phyloP scores from a whole-genome alignment of 345 rosid genomes.

The Leavenworthia alabamica region DNA sequence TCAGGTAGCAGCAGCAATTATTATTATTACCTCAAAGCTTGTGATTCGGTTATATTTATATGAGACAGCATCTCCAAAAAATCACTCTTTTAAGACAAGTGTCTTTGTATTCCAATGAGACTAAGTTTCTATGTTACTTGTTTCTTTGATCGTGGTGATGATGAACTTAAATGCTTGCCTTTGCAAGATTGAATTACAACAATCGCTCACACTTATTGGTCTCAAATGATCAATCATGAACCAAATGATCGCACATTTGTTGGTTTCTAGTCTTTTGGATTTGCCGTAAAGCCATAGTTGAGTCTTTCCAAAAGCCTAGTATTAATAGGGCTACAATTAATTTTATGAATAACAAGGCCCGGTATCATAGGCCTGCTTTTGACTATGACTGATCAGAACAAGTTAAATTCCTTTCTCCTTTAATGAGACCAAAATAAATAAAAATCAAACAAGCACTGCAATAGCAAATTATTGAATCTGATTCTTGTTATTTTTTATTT shows the following conservation, averaged over 20 bases:
- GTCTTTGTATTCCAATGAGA: background rate
- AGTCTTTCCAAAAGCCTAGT: background rate
- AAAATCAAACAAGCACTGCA: constrained; percentile 20
- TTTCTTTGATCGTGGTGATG: too few species aligned
- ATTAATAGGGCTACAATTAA: background rate
- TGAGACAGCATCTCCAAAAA: background rate
- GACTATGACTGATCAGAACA: constrained; percentile 6
- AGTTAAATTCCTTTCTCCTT: background rate
- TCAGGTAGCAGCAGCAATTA: background rate
- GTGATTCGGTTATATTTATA: background rate
- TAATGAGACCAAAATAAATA: background rate
- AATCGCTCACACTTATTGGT: background rate
- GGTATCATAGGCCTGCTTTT: background rate
- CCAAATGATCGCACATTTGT: too few species aligned
- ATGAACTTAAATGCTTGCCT: too few species aligned
- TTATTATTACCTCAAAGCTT: background rate
- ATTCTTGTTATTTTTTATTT: too few species aligned
- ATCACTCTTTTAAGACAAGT: background rate
- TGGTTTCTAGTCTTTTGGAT: background rate
- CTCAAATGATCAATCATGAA: background rate
- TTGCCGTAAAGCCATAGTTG: background rate
- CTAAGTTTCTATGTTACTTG: background rate
- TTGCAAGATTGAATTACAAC: background rate
- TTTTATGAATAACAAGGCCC: background rate
- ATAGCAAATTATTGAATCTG: background rate